Evolutionary conservation across 2,329 filamentous ascomycete genomes (phyloP).

Genomic region (Thielaviopsis cerberus): DNA sequence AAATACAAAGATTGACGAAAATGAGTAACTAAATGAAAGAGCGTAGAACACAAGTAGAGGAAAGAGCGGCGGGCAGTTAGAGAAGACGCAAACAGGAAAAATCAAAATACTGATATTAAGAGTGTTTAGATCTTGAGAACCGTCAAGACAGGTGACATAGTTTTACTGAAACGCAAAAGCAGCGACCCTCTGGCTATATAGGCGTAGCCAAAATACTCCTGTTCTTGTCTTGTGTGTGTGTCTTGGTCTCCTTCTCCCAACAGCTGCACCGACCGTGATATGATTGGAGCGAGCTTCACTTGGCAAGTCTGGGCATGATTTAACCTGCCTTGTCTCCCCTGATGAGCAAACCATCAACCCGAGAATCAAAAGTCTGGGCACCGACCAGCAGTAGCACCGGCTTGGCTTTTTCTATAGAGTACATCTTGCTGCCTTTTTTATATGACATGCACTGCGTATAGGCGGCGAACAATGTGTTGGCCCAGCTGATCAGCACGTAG

Average conservation of each 20-base stretch:
- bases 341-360: neutral
- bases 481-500: neutral
- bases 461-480: neutral
- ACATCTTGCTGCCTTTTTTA: too few species aligned
- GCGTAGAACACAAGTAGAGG: neutral
- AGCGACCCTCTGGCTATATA: neutral
- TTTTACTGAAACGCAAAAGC: neutral
- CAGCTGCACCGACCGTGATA: neutral
- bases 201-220: neutral
- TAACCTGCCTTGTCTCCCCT: neutral
- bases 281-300: neutral
- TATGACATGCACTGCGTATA: too few species aligned
- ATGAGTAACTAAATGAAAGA: neutral
- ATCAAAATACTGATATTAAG: neutral
- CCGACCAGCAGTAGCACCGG: neutral
- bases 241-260: neutral
- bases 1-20: neutral
- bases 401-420: too few species aligned
- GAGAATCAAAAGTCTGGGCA: neutral
- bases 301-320: constrained; percentile 2
- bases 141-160: neutral
- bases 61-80: neutral
- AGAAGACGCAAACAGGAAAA: neutral
- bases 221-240: neutral
- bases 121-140: neutral